Conservation (phyloP, 148 eudicot species). For the Rhododendron mucronatum region DNA sequence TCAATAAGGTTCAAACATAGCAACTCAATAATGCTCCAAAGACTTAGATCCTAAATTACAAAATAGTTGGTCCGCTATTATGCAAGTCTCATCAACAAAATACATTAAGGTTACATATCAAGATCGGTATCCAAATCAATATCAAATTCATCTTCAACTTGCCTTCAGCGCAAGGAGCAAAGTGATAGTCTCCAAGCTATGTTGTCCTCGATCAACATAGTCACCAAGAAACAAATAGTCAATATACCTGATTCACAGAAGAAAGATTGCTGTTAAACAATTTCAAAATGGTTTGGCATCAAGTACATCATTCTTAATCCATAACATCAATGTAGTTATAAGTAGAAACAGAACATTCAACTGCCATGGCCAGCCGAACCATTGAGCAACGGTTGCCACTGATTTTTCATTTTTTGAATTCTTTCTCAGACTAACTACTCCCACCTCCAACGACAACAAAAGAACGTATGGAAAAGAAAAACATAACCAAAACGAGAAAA, state of each 20-base stretch:
- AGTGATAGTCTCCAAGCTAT: slow-evolving; percentile 96
- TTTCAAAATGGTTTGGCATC: background rate
- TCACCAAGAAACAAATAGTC: slow-evolving; percentile 95
- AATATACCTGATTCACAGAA: slow-evolving; percentile 63
- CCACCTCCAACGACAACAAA: background rate
- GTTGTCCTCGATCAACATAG: slow-evolving; percentile 97
- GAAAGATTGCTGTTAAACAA: slow-evolving; percentile 1
- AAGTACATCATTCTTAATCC: background rate
- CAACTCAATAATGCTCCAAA: no score
- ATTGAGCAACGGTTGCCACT: background rate
- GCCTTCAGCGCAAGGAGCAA: slow-evolving; percentile 94
- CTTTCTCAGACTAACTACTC: background rate
- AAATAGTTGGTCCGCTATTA: no score
- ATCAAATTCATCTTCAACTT: slow-evolving; percentile 5
- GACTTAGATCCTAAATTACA: no score
- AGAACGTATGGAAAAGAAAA: background rate
- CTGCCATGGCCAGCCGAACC: background rate
- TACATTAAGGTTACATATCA: no score
- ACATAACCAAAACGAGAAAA: background rate
- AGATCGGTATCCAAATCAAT: no score
- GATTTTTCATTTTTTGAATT: background rate
- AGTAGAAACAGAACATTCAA: slow-evolving; percentile 3
- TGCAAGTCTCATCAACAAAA: no score
- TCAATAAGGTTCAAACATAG: no score
- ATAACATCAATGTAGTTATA: background rate